Base-by-base conservation (phyloP, 768 basidiomycete species). In the Pleurotus sapidus region DNA sequence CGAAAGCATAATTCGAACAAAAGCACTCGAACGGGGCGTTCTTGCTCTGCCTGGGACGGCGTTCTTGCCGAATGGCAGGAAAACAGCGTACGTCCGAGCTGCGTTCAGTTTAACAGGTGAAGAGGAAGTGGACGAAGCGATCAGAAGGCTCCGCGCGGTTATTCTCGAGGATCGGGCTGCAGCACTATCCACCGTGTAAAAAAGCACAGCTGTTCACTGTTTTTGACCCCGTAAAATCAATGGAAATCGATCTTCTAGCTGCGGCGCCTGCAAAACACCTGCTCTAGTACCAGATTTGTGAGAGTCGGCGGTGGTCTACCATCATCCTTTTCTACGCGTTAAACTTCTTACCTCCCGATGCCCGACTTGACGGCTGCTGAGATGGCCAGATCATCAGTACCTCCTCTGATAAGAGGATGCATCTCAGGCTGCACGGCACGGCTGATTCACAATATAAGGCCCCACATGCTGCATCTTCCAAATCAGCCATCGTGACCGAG, bases 41-140 rank as follows among this genome's bases (percentile, higher is more conserved):
- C 82, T 97, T n/a, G 93, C 91, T 15, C 80, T 97, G 9, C 95
- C 95, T 0, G 95, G 95, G 14, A 86, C 81, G 1, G 85, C 85
- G 17, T 95, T 95, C 74, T 76, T 88, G 56, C 92, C 94, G 14
- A 84, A 80, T 58, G 86, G 84, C 11, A 72, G 80, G 40, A 84
- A 79, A 66, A 87, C 88, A 5, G 76, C 84, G 20, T 91, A 88
- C 67, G 89, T 95, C 25, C 81, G 95, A 43, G 91, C 91, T 15
- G 78, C 90, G 39, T 97, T 96, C 72, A 91, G 90, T 66, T 68
- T 90, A 57, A 73, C 84, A 17, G 73, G 75, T 1, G 82, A 81
- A 56, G 82, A 84, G 34, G 83, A 93, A 42, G 86, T 91, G 2
- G 84, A 92, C 47, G 83, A 87, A 72, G 94, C 87, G 1, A 67